Conservation (phyloP, 139 green algal genomes). For the Chlamydomonas schloesseri region DNA sequence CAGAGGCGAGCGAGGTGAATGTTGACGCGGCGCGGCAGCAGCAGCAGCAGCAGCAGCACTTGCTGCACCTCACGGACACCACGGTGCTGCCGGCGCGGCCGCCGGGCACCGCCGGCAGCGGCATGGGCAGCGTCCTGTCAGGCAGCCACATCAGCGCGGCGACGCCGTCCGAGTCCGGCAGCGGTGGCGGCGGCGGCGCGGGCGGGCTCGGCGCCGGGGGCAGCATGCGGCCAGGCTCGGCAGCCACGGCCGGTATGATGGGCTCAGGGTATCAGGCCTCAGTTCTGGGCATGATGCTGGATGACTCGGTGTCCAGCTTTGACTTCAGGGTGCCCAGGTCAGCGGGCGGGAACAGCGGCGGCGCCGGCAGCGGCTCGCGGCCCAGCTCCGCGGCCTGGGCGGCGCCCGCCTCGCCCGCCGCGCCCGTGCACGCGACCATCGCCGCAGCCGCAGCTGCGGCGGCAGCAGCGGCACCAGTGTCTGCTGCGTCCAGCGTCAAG, state of each 20-base stretch:
- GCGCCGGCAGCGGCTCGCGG: neutral
- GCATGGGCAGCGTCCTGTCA: slow-evolving; percentile 19
- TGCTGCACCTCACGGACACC: too few species aligned
- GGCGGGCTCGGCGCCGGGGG: too few species aligned
- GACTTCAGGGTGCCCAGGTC: neutral
- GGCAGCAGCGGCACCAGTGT: neutral
- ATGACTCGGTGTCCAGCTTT: slow-evolving; percentile 26
- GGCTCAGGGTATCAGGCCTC: neutral
- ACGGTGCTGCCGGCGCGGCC: neutral
- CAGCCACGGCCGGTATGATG: too few species aligned
- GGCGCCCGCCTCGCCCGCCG: neutral
- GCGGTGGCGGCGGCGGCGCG: neutral
- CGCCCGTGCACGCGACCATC: neutral
- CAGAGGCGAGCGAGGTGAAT: too few species aligned
- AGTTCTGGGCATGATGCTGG: neutral
- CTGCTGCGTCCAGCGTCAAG: neutral
- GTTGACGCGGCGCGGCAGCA: too few species aligned
- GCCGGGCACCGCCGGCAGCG: slow-evolving; percentile 24
- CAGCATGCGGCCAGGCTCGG: too few species aligned
- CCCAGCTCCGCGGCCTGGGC: neutral
- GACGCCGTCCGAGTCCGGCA: neutral
- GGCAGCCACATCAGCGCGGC: slow-evolving; percentile 28
- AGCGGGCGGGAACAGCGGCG: too few species aligned
- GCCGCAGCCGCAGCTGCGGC: neutral
- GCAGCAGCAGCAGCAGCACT: too few species aligned